Conservation (phyloP, 768 basidiomycete genomes). For the Tylopilus felleus region DNA sequence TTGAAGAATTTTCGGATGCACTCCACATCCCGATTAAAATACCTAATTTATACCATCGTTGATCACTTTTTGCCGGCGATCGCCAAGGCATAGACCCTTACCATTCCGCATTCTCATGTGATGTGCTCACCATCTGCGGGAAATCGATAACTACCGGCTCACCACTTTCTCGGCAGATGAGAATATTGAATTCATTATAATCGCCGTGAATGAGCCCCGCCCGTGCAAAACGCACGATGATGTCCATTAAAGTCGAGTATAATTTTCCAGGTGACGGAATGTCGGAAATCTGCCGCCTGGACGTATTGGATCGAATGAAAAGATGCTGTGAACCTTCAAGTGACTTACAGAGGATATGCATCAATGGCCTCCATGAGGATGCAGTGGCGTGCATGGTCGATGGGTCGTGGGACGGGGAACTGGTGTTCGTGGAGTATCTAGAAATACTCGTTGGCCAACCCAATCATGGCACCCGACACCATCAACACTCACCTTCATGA, state of each 20-base stretch:
- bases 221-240: constrained; percentile 91
- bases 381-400: constrained; percentile 94
- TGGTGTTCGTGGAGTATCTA: constrained; percentile 89
- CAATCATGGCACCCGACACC: no score
- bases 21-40: constrained; percentile 97
- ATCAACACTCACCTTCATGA: constrained; percentile 82
- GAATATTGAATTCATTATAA: constrained; percentile 99
- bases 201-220: constrained; percentile 98
- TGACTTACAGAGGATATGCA: constrained; percentile 83
- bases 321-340: not conserved
- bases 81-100: constrained; percentile 35
- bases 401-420: constrained; percentile 90
- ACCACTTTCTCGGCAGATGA: constrained; percentile 72
- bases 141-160: constrained; percentile 96
- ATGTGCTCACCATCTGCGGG: constrained; percentile 98
- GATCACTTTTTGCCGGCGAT: constrained; percentile 8
- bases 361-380: constrained; percentile 96
- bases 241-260: constrained; percentile 90
- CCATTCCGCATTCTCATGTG: constrained; percentile 97
- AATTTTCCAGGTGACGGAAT: constrained; percentile 84
- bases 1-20: constrained; percentile 93
- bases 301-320: not conserved
- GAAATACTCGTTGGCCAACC: not conserved
- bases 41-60: constrained; percentile 51
- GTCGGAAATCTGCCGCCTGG: constrained; percentile 82